phyloP scores from a whole-genome alignment of 805 yeast genomes.

The Torulaspora quercuum region DNA sequence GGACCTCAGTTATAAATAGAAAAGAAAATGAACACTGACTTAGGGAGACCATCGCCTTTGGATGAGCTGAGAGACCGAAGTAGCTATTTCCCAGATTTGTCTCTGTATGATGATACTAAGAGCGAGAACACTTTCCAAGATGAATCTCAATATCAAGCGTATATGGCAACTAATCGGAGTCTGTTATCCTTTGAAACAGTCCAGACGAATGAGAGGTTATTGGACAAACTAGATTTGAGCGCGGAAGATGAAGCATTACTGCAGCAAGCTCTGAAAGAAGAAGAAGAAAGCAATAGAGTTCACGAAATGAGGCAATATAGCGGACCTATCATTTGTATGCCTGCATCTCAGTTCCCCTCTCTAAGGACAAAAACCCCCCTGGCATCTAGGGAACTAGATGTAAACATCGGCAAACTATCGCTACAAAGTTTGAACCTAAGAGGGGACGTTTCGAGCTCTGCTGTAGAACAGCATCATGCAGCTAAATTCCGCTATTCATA shows the following conservation, averaged over 20 bases:
- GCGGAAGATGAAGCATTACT: constrained; percentile 34
- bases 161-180: constrained; percentile 21
- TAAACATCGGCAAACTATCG: constrained; percentile 3
- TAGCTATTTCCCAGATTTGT: constrained; percentile 8
- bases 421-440: constrained; percentile 11
- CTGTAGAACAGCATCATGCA: constrained; percentile 32
- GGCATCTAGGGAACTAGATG: constrained; percentile 4
- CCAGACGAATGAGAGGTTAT: constrained; percentile 30
- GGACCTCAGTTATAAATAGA: not conserved
- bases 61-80: constrained; percentile 12
- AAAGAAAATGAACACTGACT: constrained; percentile 5
- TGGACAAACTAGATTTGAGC: constrained; percentile 34
- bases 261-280: constrained; percentile 28
- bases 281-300: constrained; percentile 16
- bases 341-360: constrained; percentile 37
- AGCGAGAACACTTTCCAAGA: constrained; percentile 5
- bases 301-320: constrained; percentile 7
- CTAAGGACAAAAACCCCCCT: constrained; percentile 15
- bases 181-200: constrained; percentile 32
- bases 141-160: constrained; percentile 2
- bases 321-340: constrained; percentile 27
- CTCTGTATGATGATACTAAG: constrained; percentile 3
- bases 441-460: constrained; percentile 21
- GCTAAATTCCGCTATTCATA: constrained; percentile 32
- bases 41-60: constrained; percentile 13